These are phyloP conservation scores for Nicotiana undulata DNA, from an alignment of 257 asterid species.

Conservation along the genomic window DNA sequence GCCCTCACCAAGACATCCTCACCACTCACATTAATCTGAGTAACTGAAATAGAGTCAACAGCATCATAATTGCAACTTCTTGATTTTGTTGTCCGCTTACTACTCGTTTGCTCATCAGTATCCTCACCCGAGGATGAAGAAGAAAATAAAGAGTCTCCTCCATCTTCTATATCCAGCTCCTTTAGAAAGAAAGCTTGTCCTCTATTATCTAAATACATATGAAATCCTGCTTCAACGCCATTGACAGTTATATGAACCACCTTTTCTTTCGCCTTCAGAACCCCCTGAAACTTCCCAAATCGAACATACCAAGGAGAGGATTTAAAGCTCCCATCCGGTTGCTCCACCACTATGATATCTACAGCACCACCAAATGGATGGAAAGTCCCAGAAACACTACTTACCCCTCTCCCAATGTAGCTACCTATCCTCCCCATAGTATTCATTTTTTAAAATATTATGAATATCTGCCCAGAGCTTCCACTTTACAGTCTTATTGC, in stretches of 20 bases:
- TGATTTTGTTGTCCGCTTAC: conserved; percentile 30
- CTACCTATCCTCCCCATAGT: conserved; percentile 88
- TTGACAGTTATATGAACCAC: conserved; percentile 67
- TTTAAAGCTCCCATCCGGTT: conserved; percentile 84
- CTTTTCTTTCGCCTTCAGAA: conserved; percentile 76
- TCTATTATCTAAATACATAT: conserved; percentile 76
- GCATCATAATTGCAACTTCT: conserved; percentile 43
- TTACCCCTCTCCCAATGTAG: conserved; percentile 68
- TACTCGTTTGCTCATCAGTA: conserved; percentile 26
- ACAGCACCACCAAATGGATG: conserved; percentile 99
- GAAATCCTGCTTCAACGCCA: conserved; percentile 66
- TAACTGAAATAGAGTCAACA: conserved; percentile 22
- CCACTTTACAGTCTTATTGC: conserved; percentile 18
- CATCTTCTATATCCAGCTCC: conserved; percentile 55
- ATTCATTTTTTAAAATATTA: conserved; percentile 46
- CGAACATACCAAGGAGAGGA: conserved; percentile 98
- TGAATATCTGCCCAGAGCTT: conserved; percentile 6
- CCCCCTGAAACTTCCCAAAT: conserved; percentile 98
- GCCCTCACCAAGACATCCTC: conserved; percentile 32
- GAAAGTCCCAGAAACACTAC: conserved; percentile 79
- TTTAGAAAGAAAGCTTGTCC: conserved; percentile 80
- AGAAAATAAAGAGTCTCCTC: conserved; percentile 30
- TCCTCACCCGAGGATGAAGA: conserved; percentile 68
- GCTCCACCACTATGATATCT: conserved; percentile 85
- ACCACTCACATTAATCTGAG: conserved; percentile 19